Base-by-base conservation (phyloP, 2,329 filamentous ascomycete genomes). In the Blastomyces percursus region DNA sequence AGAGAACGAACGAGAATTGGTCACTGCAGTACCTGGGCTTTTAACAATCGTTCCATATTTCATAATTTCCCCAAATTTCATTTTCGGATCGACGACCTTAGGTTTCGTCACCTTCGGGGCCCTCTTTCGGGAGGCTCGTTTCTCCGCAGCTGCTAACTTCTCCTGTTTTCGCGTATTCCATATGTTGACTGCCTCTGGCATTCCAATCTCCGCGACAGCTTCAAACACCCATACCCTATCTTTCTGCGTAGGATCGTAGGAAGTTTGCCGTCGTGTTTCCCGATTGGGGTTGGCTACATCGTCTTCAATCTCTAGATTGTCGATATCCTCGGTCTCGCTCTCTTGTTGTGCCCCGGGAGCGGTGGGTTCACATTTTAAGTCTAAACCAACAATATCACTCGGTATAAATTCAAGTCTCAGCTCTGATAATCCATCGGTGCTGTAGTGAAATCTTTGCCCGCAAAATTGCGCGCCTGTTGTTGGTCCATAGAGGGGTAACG, bases 341-440 rank as follows among this genome's bases (percentile, higher is more conserved):
- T 74, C 74, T 1, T 73, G 70, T 19, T 50, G 46, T 14, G 58
- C 24, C 44, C 56, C 40, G 12, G 61, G 3, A 59, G 57, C 55
- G 12, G 42, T 62, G 40, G 32, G 61, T 71, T 96, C 92, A 0
- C 81, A 79, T 12, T 85, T 82, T 30, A 96, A 76, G 69, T 96
- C 86, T 48, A 97, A 81, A 0, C 86, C 85, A 2, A 96, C 90
- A 19, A 96, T 81, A 38, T 89, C 82, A 1, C 85, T 80, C 0
- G 94, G 94, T 4, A 87, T 79, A 70, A 89, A 95, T 1, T 89
- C 86, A 27, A 97, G 76, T 7, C 93, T 86, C 11, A 96, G 73
- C 72, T 97, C 93, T 1, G 86, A 81, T 4, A 86, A 84, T 0
- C 82, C 85, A 71, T 95, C 93, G 0, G 88, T 92, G 60, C 84